Base-by-base conservation (phyloP, 305 asterid species). In the Coffea humblotiana region DNA sequence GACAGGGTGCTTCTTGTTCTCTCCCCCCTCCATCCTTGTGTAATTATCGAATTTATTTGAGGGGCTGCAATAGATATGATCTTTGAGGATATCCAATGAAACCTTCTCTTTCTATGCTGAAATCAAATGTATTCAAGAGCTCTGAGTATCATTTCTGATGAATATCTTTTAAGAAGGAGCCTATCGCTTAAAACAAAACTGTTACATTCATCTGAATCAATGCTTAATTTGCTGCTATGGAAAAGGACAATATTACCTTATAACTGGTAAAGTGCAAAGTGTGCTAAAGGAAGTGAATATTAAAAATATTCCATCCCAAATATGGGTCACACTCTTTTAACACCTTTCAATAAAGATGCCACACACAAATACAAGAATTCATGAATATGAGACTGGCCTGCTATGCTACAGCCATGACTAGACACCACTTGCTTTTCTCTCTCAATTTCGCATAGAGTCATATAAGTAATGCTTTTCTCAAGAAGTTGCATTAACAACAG, bases 271-370 rank as follows among this genome's bases (percentile, higher is more conserved):
- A 74, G 75, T 63, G 61, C 61, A 27, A 64, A 76, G 79, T 43
- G 45, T 15, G 2, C 8, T 43, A 67, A 68, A 72, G 61, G 63
- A 37, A 45, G 29, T 43, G 13, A 60, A 43, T 54, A 72, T 72
- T 27, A 52, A 45, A 18, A 67, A 58, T 76, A 76, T 58, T 40
- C 56, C 83, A 54, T 60, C 67, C 81, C 25, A 77, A 72, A 77
- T 72, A 51, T 72, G 81, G 77, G 78, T 12, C 60, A 51, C 67
- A 25, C 71, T 75, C 78, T 76, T 37, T 79, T 56, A 71, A 19
- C 76, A 83, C 54, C 78, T 76, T 79, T 76, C 71, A 71, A 71
- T 75, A 75, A 79, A 79, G 83, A 76, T 72, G 78, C 45, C 71
- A 54, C 61, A 58, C 35, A 27, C 51, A 72, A 67, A 65, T 77